phyloP scores from a whole-genome alignment of 2,329 filamentous ascomycete genomes.

The Botrytis hyacinthi region DNA sequence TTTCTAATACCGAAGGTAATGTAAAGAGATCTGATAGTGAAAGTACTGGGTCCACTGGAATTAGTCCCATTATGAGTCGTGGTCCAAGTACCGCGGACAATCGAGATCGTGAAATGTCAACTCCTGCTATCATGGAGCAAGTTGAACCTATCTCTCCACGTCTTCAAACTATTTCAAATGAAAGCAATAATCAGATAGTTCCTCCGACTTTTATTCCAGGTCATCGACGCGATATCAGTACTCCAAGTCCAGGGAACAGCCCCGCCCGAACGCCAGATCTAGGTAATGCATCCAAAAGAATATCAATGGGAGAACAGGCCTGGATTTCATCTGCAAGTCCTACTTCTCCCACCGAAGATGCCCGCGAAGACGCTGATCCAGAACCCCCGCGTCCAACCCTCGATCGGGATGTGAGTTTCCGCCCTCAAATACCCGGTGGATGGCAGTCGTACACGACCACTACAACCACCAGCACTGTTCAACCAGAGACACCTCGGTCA shows the following conservation, averaged over 20 bases:
- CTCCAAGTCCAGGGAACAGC: constrained; percentile 58
- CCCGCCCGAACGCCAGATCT: constrained; percentile 59
- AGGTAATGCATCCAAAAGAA: constrained; percentile 41
- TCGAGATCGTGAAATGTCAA: constrained; percentile 41
- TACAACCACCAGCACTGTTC: constrained; percentile 23
- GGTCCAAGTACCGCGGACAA: constrained; percentile 44
- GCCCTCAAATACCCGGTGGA: constrained; percentile 36
- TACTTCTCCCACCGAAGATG: not conserved
- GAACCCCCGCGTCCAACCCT: constrained; percentile 27
- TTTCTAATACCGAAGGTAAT: constrained; percentile 47
- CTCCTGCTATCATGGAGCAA: constrained; percentile 57
- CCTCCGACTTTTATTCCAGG: constrained; percentile 48
- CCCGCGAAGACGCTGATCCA: constrained; percentile 9
- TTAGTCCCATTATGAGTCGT: constrained; percentile 65
- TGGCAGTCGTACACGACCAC: constrained; percentile 38
- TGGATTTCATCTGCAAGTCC: constrained; percentile 36
- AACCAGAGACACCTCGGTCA: constrained; percentile 12
- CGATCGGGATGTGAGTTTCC: constrained; percentile 35
- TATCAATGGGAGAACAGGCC: constrained; percentile 45
- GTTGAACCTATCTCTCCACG: constrained; percentile 33
- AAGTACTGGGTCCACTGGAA: constrained; percentile 48
- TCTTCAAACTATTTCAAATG: not conserved
- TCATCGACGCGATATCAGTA: constrained; percentile 56
- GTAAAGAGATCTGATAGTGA: constrained; percentile 60
- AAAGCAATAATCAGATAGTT: constrained; percentile 23